Evolutionary conservation across 2,329 filamentous ascomycete genomes (phyloP).

Genomic region (Aureobasidium subglaciale): DNA sequence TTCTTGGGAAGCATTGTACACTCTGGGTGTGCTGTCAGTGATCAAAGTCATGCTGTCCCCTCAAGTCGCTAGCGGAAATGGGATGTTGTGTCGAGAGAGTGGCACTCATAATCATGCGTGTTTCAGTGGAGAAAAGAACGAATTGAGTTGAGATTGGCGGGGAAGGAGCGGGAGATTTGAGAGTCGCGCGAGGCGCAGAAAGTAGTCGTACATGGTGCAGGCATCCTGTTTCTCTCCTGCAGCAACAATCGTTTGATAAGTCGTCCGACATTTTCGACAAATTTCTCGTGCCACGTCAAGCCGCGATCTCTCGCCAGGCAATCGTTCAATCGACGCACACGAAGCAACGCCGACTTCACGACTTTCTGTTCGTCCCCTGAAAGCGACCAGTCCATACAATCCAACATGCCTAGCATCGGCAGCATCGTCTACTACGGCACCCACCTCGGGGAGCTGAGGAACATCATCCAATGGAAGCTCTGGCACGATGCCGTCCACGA

Average conservation of each 20-base stretch:
- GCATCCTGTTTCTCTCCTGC: background rate
- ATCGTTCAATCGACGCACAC: background rate
- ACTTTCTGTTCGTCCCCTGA: background rate
- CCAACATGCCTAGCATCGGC: slow-evolving; percentile 17
- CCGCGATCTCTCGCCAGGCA: background rate
- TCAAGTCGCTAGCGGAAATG: too few relatives aligned
- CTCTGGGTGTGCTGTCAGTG: too few relatives aligned
- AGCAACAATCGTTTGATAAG: slow-evolving; percentile 7
- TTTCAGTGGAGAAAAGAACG: background rate
- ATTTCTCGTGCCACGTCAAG: background rate
- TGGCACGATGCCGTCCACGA: slow-evolving; percentile 93
- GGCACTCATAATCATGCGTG: background rate
- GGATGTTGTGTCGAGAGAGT: background rate
- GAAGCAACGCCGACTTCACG: background rate
- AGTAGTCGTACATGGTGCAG: background rate
- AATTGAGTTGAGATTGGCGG: slow-evolving; percentile 11
- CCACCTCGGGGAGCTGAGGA: slow-evolving; percentile 30
- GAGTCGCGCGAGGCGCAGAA: background rate
- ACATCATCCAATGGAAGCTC: slow-evolving; percentile 54
- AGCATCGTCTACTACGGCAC: slow-evolving; percentile 28
- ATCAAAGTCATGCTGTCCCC: too few relatives aligned
- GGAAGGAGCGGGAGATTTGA: slow-evolving; percentile 9
- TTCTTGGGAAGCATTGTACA: too few relatives aligned
- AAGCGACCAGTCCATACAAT: background rate
- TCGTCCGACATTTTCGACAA: slow-evolving; percentile 1